Conservation (phyloP, 768 basidiomycete genomes). For the Harrya chromipes region DNA sequence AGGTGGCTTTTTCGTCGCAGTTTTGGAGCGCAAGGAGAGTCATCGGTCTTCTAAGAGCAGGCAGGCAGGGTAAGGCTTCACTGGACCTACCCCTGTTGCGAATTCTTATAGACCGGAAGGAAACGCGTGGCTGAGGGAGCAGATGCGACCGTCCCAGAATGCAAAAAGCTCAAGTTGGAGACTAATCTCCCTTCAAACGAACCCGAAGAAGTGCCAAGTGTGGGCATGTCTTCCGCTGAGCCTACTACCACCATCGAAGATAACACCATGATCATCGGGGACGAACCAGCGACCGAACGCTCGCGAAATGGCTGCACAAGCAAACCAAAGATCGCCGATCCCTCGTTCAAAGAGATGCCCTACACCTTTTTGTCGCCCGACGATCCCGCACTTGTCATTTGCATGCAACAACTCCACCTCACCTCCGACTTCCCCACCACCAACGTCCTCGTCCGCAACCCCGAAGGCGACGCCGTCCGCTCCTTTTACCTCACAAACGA, state of each 20-base stretch:
- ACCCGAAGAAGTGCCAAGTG: conserved; percentile 1
- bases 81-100: neutral
- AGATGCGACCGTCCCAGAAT: conserved; percentile 37
- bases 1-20: conserved; percentile 97
- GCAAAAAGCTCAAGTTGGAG: conserved; percentile 49
- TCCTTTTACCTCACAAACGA: conserved; percentile 88
- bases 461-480: conserved; percentile 64
- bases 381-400: conserved; percentile 66
- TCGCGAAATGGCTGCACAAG: neutral
- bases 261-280: neutral
- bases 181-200: conserved; percentile 14
- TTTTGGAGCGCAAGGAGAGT: conserved; percentile 54
- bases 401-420: conserved; percentile 77
- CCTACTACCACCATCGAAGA: conserved; percentile 2
- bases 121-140: conserved; percentile 51
- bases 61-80: conserved; percentile 12
- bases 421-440: conserved; percentile 64
- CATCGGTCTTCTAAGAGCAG: conserved; percentile 2
- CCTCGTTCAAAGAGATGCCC: conserved; percentile 83
- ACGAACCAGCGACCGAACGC: neutral
- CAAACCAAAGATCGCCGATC: conserved; percentile 24
- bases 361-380: conserved; percentile 75
- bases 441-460: conserved; percentile 86
- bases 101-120: conserved; percentile 16
- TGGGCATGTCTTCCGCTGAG: conserved; percentile 6